Conservation (phyloP, 2,329 filamentous ascomycete species). For the Colletotrichum euphorbiae region DNA sequence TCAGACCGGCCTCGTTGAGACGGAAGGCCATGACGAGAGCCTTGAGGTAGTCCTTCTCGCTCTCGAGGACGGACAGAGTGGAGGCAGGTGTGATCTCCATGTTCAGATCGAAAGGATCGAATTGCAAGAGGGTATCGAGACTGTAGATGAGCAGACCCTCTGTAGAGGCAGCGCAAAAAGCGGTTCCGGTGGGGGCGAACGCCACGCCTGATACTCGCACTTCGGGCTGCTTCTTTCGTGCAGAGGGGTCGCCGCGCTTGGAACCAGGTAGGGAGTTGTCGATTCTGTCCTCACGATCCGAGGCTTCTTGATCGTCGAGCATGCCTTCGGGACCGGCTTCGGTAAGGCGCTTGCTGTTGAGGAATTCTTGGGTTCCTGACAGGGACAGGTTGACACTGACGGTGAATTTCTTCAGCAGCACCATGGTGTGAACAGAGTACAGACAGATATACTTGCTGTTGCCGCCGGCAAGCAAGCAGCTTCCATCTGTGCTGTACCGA, state of each 20-base stretch:
- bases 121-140: constrained; percentile 83
- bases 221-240: constrained; percentile 80
- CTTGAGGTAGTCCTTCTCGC: constrained; percentile 85
- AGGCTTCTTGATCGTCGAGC: constrained; percentile 90
- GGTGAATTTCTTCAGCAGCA: constrained; percentile 93
- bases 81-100: constrained; percentile 92
- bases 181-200: constrained; percentile 88
- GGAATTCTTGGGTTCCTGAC: constrained; percentile 94
- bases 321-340: constrained; percentile 87
- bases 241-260: constrained; percentile 86
- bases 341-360: constrained; percentile 92
- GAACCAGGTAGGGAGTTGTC: constrained; percentile 86
- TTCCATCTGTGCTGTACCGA: constrained; percentile 91
- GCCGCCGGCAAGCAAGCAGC: constrained; percentile 88
- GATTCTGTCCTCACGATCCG: constrained; percentile 86
- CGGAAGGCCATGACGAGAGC: constrained; percentile 97
- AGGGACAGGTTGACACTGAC: constrained; percentile 96
- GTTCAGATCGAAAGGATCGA: constrained; percentile 96
- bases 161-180: constrained; percentile 95
- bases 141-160: constrained; percentile 96
- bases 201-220: constrained; percentile 86
- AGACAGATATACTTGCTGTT: constrained; percentile 99
- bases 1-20: constrained; percentile 85
- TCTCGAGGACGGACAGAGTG: constrained; percentile 75
- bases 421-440: constrained; percentile 93